These are phyloP conservation scores for Fraxinus albicans DNA, from an alignment of 305 asterid species.

Conservation along the genomic window DNA sequence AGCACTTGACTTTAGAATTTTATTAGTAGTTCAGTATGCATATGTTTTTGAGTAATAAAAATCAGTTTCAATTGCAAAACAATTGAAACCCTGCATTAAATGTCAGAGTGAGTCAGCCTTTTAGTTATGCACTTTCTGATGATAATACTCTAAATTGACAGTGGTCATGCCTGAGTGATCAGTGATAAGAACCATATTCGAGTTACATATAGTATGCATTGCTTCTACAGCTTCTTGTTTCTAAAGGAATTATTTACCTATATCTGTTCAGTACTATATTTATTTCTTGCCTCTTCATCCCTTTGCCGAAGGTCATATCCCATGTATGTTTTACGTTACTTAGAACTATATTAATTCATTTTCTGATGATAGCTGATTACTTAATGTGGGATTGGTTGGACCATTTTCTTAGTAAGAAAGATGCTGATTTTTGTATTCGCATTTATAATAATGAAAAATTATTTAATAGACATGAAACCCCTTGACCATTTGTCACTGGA, in stretches of 20 bases:
- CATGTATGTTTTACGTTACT: neutral
- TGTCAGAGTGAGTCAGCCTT: neutral
- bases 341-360: too few relatives aligned
- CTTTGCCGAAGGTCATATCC: neutral
- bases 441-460: too few relatives aligned
- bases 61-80: neutral
- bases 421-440: neutral
- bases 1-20: slow-evolving; percentile 38
- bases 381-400: too few relatives aligned
- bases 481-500: neutral
- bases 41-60: neutral
- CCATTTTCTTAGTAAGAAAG: neutral
- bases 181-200: neutral
- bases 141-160: neutral
- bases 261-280: neutral
- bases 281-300: neutral
- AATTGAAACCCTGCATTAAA: neutral
- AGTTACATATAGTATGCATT: neutral
- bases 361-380: neutral
- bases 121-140: neutral
- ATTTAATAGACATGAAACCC: neutral
- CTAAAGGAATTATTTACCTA: neutral
- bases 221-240: neutral
- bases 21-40: slow-evolving; percentile 2
- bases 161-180: neutral